Base-by-base conservation (phyloP, 495 filamentous ascomycete species). In the Penicillium silybi region DNA sequence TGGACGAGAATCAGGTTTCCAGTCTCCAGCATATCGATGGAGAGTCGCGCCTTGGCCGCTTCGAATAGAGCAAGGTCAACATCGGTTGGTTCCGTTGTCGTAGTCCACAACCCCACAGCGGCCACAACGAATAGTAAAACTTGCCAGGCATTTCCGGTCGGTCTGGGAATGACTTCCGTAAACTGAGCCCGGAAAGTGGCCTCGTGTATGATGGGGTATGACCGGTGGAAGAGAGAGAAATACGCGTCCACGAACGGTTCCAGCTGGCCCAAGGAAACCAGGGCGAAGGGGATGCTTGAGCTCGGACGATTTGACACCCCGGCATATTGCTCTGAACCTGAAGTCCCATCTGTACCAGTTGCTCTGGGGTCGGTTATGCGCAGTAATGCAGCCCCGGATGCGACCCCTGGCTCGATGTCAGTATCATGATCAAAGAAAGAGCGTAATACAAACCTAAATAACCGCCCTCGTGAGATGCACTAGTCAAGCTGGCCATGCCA, bases 101-200 rank as follows among this genome's bases (percentile, higher is more conserved):
- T 41, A 10, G 54, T 47, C 20, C 48, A 62, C 9, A 23, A 51
- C 17, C 59, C 59, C 4, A 62, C 22, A 3, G 59, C 55, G 1
- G 54, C 42, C 7, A 62, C 7, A 9, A 58, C 45, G 37, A 55
- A 62, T 0, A 62, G 48, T 4, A 62, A 27, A 6, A 58, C 54
- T 29, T 58, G 47, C 59, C 59, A 62, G 0, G 45, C 48, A 50
- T 58, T 56, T 2, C 26, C 41, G 7, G 29, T 32, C 6, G 59
- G 59, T 8, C 59, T 47, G 6, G 54, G 54, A 44, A 62, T 53
- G 0, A 58, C 45, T 15, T 63, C 56, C 52, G 54, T 58, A 15
- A 59, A 51, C 46, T 63, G 52, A 20, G 59, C 59, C 23, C 59
- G 52, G 48, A 63, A 59, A 2, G 56, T 63, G 2, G 59, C 55